Evolutionary conservation across 1,284 basidiomycete genomes (phyloP).

Genomic region (Melampsora larici-populina): DNA sequence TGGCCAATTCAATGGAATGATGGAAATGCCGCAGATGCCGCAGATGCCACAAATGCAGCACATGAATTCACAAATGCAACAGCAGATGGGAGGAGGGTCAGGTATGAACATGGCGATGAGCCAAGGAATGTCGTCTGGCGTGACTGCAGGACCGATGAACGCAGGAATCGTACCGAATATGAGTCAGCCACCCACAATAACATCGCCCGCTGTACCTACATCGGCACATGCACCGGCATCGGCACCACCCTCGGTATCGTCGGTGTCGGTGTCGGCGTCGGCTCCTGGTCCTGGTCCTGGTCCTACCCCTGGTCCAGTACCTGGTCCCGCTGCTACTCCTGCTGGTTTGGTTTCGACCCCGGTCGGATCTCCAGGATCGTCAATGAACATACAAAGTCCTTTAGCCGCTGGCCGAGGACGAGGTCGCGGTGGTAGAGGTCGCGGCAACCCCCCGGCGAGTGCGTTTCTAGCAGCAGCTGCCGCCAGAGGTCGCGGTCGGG

Average conservation of each 20-base stretch:
- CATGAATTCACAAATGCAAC: constrained; percentile 28
- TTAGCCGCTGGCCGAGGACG: constrained; percentile 17
- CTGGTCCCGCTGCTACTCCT: background rate
- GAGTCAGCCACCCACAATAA: background rate
- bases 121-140: background rate
- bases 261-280: background rate
- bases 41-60: constrained; percentile 39
- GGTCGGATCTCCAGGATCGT: constrained; percentile 11
- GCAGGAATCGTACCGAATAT: background rate
- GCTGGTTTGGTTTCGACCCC: constrained; percentile 10
- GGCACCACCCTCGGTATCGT: background rate
- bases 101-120: background rate
- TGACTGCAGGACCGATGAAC: constrained; percentile 9
- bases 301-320: background rate
- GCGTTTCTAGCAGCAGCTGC: constrained; percentile 42
- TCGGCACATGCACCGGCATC: background rate
- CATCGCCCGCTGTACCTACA: constrained; percentile 8
- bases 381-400: constrained; percentile 18
- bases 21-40: constrained; percentile 42
- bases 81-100: constrained; percentile 4
- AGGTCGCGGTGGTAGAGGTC: constrained; percentile 22
- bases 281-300: constrained; percentile 7
- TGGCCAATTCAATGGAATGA: constrained; percentile 34
- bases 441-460: constrained; percentile 34
- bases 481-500: constrained; percentile 41